Percentiles rank a stretch among this genome's conserved stretches.
Evolutionary conservation across 768 basidiomycete genomes (phyloP).

Genomic region (Kwoniella newhampshirensis): DNA sequence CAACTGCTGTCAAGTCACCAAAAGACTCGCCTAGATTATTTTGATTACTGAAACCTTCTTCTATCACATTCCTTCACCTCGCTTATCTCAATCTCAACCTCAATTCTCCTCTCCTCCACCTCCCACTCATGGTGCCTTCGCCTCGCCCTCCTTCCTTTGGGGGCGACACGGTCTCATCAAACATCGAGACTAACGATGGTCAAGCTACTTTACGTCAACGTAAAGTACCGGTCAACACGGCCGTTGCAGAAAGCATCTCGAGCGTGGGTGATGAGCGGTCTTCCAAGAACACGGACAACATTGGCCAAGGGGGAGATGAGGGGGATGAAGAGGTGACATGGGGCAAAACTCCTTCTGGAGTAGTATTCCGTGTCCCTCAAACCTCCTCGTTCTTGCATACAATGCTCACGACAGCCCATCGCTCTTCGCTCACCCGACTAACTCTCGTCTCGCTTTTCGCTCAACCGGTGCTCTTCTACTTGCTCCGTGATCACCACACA

Average conservation of each 20-base stretch:
- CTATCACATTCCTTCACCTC: neutral
- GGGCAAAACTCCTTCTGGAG: slow-evolving; percentile 58
- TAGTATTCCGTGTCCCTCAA: slow-evolving; percentile 72
- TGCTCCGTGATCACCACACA: slow-evolving; percentile 58
- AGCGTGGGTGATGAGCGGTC: slow-evolving; percentile 6
- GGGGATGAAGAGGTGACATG: slow-evolving; percentile 67
- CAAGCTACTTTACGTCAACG: slow-evolving; percentile 25
- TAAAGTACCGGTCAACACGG: slow-evolving; percentile 8
- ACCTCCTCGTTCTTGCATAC: slow-evolving; percentile 45
- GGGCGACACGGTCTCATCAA: neutral
- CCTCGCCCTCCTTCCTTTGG: slow-evolving; percentile 5
- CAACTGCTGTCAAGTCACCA: too few species aligned
- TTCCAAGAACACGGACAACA: neutral
- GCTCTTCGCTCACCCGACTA: slow-evolving; percentile 72
- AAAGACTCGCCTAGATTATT: too few species aligned
- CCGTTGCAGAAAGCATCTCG: neutral
- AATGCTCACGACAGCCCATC: slow-evolving; percentile 36
- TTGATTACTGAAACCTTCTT: slow-evolving; percentile 4
- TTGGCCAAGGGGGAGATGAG: neutral
- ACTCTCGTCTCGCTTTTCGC: slow-evolving; percentile 75
- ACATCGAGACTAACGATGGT: neutral
- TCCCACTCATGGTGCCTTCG: slow-evolving; percentile 8
- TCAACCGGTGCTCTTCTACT: slow-evolving; percentile 71
- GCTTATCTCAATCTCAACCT: neutral
- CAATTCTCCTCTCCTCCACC: neutral